Evolutionary conservation across 2,329 filamentous ascomycete species (phyloP), one percentile per base, ranked within the genome.

Genomic region (Fusarium tjaetaba): DNA sequence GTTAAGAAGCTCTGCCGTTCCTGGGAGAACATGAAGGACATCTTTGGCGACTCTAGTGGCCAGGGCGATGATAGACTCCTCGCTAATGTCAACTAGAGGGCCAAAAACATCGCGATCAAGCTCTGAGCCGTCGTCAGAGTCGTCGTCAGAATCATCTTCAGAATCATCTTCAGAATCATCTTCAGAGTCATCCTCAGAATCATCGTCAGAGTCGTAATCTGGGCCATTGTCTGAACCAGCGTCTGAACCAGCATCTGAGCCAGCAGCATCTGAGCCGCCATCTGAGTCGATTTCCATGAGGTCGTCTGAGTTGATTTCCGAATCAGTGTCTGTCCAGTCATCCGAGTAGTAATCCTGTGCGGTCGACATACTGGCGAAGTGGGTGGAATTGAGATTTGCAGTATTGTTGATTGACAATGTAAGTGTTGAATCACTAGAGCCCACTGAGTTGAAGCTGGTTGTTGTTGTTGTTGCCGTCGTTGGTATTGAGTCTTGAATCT

Each of bases 61-160:
- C 2, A 65, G 48, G 14, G 41, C n/a, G 4, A 46, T 22, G 41
- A 65, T 26, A 0, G 39, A 34, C 5, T 56, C n/a, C 18, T 65
- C 62, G 15, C 16, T 14, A 28, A 65, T 64, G 5, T 11, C 20
- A 5, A 24, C n/a, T 0, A 64, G 61, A 18, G 56, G 46, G 0
- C 59, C 62, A n/a, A 65, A 64, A 30, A 65, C 34, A 24, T 42
- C 48, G 9, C n/a, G 32, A 11, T 64, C 59, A 11, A 64, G 34
- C 51, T 38, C 51, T 15, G 48, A 34, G 15, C 15, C 48, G 15
- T 34, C 48, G 5, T 49, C 46, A n/a, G 45, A 48, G 13, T 15
- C 43, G 4, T 28, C 24, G 1, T 48, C 43, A 10, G 43, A 46
- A 8, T 20, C 43, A 11, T 20, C 11, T 7, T 34, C 60, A 14